Percentiles rank a stretch among this genome's conserved stretches.
These are phyloP conservation scores for Nyctanthes arbortristis DNA, from an alignment of 257 asterid genomes.

Conservation along the genomic window DNA sequence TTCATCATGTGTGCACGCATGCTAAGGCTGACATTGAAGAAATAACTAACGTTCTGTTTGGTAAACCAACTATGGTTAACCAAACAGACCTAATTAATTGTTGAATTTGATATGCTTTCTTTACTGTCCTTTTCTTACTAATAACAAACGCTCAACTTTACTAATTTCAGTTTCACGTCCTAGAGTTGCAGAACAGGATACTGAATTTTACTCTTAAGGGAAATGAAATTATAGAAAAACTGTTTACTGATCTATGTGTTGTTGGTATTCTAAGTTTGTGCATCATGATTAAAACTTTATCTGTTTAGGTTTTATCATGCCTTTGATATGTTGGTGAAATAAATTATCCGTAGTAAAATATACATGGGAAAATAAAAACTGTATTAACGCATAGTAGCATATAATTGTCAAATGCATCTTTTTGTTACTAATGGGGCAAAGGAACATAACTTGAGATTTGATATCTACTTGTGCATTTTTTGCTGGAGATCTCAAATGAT, in stretches of 20 bases:
- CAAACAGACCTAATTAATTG: background rate
- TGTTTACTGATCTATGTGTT: background rate
- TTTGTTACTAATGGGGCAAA: constrained; percentile 9
- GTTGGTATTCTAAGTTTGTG: constrained; percentile 8
- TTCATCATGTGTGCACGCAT: background rate
- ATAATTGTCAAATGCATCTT: background rate
- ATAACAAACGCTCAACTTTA: background rate
- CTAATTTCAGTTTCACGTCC: background rate
- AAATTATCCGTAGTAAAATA: constrained; percentile 19
- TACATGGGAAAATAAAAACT: constrained; percentile 11
- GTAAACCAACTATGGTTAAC: too few relatives aligned
- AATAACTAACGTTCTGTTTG: too few relatives aligned
- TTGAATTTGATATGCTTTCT: background rate
- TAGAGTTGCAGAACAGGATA: background rate
- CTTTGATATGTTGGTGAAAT: constrained; percentile 20
- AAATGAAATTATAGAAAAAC: constrained; percentile 13
- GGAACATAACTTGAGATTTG: constrained; percentile 5
- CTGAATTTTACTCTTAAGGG: background rate
- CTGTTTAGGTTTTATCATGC: background rate
- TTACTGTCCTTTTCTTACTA: background rate
- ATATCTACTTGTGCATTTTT: constrained; percentile 22
- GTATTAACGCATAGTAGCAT: background rate
- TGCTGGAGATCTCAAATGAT: too few relatives aligned
- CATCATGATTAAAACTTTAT: background rate
- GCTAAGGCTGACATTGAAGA: background rate